Base-by-base conservation (phyloP, 2,329 filamentous ascomycete genomes). In the Madurella mycetomatis region DNA sequence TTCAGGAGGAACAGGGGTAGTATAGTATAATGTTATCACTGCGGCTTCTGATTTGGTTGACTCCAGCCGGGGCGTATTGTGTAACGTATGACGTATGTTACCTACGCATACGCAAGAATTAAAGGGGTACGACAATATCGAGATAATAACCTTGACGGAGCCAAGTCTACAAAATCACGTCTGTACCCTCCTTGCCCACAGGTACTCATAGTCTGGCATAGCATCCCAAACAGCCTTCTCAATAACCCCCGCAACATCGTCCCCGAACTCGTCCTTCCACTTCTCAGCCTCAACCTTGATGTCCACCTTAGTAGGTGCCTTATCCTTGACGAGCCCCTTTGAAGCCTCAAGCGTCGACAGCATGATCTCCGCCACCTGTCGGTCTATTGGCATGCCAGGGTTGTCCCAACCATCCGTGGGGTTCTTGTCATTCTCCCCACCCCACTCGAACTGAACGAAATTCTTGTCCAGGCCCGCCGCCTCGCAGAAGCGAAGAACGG, bases 211-310 rank as follows among this genome's bases (percentile, higher is more conserved):
- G 41, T 55, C 53, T 39, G 39, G 30, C 53, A 55, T 51, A 8
- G 48, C 32, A 15, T 43, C 53, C 30, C 39, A 7, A 1, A 55
- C 53, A 18, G n/a, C 12, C 43, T 32, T 34, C 44, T 55, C 48
- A n/a, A 55, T 34, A n/a, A 45, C 2, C 39, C 15, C 45, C 2
- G 48, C 53, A 7, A 12, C 44, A 37, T 55, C 49, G 2, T 41
- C 34, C n/a, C 53, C 53, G 49, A 55, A 55, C 53, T 55, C 53
- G 1, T 7, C 48, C 53, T 32, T 48, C 53, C 53, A 55, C 53
- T 51, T 55, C 13, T 31, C 53, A 17, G 39, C 48, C 48, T 55
- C 53, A 7, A 37, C 48, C n/a, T 16, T 19, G 30, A 55, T 18
- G 31, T 55, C 53, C 7, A 55, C 49, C 11, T 9, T 34, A 9